phyloP scores from a whole-genome alignment of 2,329 filamentous ascomycete genomes.

The Fusarium sterilihyphosum region DNA sequence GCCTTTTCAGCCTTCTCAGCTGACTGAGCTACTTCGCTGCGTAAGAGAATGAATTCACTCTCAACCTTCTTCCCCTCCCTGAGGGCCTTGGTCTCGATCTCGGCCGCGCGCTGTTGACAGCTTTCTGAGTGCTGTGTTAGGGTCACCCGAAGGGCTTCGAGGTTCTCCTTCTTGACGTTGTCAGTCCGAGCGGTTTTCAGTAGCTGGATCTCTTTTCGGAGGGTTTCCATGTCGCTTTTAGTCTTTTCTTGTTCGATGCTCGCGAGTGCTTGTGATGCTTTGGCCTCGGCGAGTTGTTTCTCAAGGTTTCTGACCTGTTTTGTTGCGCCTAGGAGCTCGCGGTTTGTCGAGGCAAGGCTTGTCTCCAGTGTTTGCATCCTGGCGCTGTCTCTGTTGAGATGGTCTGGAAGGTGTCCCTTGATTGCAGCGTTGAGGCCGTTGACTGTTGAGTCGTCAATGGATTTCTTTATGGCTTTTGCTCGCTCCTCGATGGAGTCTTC shows the following conservation, averaged over 20 bases:
- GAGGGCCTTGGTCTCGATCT: not conserved
- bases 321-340: accelerated
- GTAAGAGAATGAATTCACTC: not conserved
- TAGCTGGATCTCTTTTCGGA: not conserved
- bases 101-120: not conserved
- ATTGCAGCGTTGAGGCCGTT: accelerated
- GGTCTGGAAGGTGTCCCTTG: not conserved
- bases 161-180: too few species aligned
- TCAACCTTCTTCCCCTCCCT: not conserved
- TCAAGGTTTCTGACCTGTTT: accelerated
- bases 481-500: not conserved
- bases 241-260: not conserved
- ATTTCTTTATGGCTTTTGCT: not conserved
- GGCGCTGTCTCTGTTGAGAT: accelerated
- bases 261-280: not conserved
- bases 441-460: accelerated
- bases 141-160: too few species aligned
- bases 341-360: accelerated
- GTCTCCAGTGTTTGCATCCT: accelerated
- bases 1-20: not conserved
- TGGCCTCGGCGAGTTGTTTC: accelerated
- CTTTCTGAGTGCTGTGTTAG: too few species aligned
- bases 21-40: accelerated
- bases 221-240: accelerated
- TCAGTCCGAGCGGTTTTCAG: not conserved